Evolutionary conservation across 2,329 filamentous ascomycete species (phyloP).

Genomic region (Talaromyces atroroseus): DNA sequence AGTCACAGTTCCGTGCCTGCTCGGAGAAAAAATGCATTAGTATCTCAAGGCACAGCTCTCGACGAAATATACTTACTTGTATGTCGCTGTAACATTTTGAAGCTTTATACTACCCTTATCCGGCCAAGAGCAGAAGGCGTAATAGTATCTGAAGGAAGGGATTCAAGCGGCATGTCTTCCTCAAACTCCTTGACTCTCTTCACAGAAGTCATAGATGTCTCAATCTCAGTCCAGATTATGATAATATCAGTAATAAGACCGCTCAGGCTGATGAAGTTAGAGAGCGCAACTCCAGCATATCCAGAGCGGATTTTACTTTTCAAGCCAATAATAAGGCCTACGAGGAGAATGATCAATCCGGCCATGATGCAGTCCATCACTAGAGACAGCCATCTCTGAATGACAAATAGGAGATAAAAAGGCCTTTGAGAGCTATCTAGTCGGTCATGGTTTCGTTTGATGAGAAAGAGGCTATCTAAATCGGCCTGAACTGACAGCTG

Average conservation of each 20-base stretch:
- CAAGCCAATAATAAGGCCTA: slow-evolving; percentile 18
- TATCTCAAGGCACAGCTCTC: too few relatives aligned
- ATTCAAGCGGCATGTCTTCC: slow-evolving; percentile 39
- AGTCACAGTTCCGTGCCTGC: too few relatives aligned
- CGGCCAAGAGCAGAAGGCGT: slow-evolving; percentile 1
- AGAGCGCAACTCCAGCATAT: slow-evolving; percentile 41
- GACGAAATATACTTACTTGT: neutral
- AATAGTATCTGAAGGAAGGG: slow-evolving; percentile 17
- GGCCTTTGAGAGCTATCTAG: slow-evolving; percentile 53
- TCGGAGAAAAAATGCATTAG: too few relatives aligned
- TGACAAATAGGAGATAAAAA: slow-evolving; percentile 51
- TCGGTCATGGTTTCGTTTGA: slow-evolving; percentile 43
- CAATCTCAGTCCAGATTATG: slow-evolving; percentile 49
- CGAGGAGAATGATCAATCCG: slow-evolving; percentile 46
- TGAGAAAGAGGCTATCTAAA: slow-evolving; percentile 29
- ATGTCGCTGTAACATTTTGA: neutral
- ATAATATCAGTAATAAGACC: slow-evolving; percentile 45
- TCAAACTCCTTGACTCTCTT: slow-evolving; percentile 50
- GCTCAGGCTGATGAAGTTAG: slow-evolving; percentile 42
- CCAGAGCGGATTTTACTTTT: slow-evolving; percentile 17
- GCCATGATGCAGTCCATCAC: slow-evolving; percentile 47
- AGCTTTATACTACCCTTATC: neutral
- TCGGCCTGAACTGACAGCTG: slow-evolving; percentile 19
- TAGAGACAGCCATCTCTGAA: slow-evolving; percentile 55
- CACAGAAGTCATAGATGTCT: slow-evolving; percentile 54